Base-by-base conservation (phyloP, 2,329 filamentous ascomycete species). In the Xylariomycetidae sp. region DNA sequence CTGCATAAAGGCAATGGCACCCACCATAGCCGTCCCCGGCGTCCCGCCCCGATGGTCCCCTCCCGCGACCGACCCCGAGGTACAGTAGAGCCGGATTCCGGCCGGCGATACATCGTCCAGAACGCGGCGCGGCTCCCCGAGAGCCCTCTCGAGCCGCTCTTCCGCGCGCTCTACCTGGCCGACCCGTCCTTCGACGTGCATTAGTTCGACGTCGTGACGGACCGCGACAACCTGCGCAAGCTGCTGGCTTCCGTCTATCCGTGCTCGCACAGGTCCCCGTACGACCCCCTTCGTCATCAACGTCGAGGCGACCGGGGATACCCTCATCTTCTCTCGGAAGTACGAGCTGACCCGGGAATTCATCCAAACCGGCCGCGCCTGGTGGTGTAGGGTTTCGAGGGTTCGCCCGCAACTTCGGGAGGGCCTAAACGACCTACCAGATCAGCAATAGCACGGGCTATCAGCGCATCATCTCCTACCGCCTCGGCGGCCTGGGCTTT, bases 211-310 rank as follows among this genome's bases (percentile, higher is more conserved):
- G 36, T 72, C 9, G 53, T 72, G 14, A 66, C 60, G 3, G 67
- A 71, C 41, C 51, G 65, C 18, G 69, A 67, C 48, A 70, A 66
- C 31, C 58, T 72, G 31, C 63, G 67, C 18, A 72, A 72, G 46
- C 62, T 72, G 14, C 53, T 72, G 2, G 53, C 54, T 3, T 69
- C 72, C 38, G 39, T 69, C 30, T 49, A 61, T 20, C 55, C 56
- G 45, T 3, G 34, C 27, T 16, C 49, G 36, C 25, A 39, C 53
- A 19, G 38, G 42, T 12, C 43, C 50, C 9, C 8, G 8, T 23
- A 23, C 20, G 8, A 51, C 63, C 11, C 8, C 48, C 5, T 70
- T 70, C 40, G 56, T 50, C n/a, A 66, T 72, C 25, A 36, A 54
- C 1, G 49, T 66, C 17, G 67, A 72, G 38, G 37, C 63, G 4